Percentiles rank a stretch among this genome's conserved stretches.
Evolutionary conservation across 2,329 filamentous ascomycete genomes (phyloP).

Genomic region (Claviceps monticola): DNA sequence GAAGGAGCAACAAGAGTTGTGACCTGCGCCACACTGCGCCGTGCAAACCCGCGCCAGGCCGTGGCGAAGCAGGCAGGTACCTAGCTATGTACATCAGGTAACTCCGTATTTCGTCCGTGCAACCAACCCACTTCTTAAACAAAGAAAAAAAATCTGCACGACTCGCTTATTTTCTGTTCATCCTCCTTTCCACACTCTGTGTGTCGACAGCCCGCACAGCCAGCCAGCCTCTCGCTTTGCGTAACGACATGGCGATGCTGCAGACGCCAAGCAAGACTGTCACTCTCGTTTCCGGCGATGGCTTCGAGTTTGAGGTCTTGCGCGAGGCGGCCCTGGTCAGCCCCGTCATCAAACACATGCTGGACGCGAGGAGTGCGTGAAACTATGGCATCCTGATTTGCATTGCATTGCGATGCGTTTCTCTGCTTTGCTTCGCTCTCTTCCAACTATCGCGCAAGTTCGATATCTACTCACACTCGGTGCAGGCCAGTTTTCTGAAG

Average conservation of each 20-base stretch:
- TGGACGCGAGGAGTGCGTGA: slow-evolving; percentile 50
- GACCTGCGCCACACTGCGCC: neutral
- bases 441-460: neutral
- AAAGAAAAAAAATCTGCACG: neutral
- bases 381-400: neutral
- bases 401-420: neutral
- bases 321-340: slow-evolving; percentile 58
- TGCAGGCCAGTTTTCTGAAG: slow-evolving; percentile 51
- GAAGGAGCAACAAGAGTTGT: no score
- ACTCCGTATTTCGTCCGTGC: neutral
- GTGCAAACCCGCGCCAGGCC: neutral
- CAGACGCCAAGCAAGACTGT: slow-evolving; percentile 48
- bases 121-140: neutral
- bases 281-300: slow-evolving; percentile 62
- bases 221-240: slow-evolving; percentile 1
- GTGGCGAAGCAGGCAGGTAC: neutral
- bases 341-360: slow-evolving; percentile 59
- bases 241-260: slow-evolving; percentile 10
- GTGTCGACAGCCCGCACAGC: neutral
- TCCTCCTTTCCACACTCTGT: neutral
- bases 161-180: neutral
- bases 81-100: neutral
- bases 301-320: slow-evolving; percentile 62
- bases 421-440: neutral
- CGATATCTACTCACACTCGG: slow-evolving; percentile 8